A percentile compares a stretch with the other conserved stretches of the same genome.
Evolutionary conservation across 2,329 filamentous ascomycete species (phyloP).

Genomic region (Fusarium acutatum): DNA sequence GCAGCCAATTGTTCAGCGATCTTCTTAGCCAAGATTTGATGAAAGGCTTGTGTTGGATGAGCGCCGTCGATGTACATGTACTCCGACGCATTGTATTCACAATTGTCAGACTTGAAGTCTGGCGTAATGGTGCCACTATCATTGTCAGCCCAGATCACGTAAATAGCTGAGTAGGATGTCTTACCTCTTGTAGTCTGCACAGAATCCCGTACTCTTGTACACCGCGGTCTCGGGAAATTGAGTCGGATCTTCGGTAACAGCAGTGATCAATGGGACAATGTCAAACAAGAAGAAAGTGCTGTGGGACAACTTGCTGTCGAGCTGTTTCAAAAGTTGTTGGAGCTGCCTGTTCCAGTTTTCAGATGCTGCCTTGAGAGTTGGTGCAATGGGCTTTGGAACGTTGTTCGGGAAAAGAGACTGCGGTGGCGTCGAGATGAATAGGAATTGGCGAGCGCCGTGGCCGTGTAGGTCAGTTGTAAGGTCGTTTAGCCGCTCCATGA

Average conservation of each 20-base stretch:
- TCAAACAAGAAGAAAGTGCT: conserved; percentile 7
- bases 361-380: background rate
- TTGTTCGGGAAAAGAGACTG: conserved; percentile 17
- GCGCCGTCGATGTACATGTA: conserved; percentile 21
- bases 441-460: background rate
- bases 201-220: background rate
- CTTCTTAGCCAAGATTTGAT: conserved; percentile 7
- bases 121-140: background rate
- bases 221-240: background rate
- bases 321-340: background rate
- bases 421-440: conserved; percentile 4
- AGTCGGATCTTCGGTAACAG: background rate
- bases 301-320: background rate
- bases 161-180: rapidly evolving
- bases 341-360: conserved; percentile 5
- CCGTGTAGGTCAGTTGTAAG: background rate
- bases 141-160: background rate
- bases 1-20: background rate
- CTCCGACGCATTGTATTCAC: conserved; percentile 2
- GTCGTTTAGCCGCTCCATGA: background rate
- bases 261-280: background rate
- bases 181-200: conserved; percentile 6
- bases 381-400: background rate
- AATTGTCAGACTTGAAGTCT: background rate
- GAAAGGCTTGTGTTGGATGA: conserved; percentile 12